phyloP scores from a whole-genome alignment of 2,329 filamentous ascomycete species.

The Alternaria sp. region DNA sequence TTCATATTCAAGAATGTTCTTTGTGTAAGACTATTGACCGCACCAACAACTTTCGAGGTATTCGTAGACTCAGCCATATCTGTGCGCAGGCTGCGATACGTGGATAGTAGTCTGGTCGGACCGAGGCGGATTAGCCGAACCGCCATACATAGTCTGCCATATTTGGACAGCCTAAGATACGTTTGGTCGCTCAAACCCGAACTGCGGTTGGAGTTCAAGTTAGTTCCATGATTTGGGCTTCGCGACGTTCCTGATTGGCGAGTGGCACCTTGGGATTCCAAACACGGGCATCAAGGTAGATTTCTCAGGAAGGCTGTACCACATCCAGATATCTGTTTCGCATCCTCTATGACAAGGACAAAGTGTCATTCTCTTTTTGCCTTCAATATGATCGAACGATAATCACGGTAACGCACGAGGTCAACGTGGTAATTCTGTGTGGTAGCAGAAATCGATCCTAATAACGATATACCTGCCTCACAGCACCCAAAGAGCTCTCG shows the following conservation, averaged over 20 bases:
- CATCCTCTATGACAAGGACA: background rate
- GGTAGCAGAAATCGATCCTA: background rate
- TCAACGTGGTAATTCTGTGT: background rate
- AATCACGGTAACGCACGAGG: background rate
- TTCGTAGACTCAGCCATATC: too few relatives aligned
- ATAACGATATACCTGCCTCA: background rate
- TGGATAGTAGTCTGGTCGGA: background rate
- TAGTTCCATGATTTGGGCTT: background rate
- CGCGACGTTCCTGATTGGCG: background rate
- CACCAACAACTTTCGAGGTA: too few relatives aligned
- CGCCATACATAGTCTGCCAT: slow-evolving; percentile 1
- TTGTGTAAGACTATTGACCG: too few relatives aligned
- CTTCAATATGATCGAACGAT: background rate
- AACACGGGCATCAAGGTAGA: background rate
- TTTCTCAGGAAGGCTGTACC: background rate
- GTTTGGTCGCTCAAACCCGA: background rate
- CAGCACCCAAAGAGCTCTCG: background rate
- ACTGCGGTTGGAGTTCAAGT: background rate
- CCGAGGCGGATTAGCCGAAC: background rate
- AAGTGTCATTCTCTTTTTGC: background rate
- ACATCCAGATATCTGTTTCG: background rate
- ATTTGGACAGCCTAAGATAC: background rate
- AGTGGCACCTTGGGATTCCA: background rate
- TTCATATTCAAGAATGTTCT: too few relatives aligned
- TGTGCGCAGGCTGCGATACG: too few relatives aligned